Conservation (phyloP, 768 basidiomycete genomes). For the Boletus patriciae region DNA sequence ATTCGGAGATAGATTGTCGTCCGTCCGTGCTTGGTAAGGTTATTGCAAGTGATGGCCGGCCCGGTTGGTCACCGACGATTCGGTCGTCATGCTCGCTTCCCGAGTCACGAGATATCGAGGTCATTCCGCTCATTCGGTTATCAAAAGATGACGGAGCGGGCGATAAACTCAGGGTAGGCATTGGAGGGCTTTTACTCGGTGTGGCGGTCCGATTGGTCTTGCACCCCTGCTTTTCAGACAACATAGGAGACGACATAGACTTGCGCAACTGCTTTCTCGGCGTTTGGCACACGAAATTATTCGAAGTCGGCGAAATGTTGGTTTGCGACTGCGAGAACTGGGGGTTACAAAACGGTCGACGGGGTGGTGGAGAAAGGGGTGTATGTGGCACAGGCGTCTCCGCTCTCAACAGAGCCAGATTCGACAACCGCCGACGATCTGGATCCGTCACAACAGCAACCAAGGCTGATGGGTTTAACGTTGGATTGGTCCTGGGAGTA, state of each 20-base stretch:
- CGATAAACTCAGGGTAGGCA: constrained; percentile 35
- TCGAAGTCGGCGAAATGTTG: constrained; percentile 36
- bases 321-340: constrained; percentile 61
- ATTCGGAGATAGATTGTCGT: constrained; percentile 62
- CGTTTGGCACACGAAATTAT: constrained; percentile 5
- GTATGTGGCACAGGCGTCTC: constrained; percentile 66
- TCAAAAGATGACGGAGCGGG: constrained; percentile 27
- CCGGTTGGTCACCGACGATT: constrained; percentile 26
- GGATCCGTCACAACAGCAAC: constrained; percentile 22
- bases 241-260: constrained; percentile 53
- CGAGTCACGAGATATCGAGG: constrained; percentile 32
- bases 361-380: constrained; percentile 67
- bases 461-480: constrained; percentile 10
- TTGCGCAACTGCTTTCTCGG: constrained; percentile 39
- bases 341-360: constrained; percentile 41
- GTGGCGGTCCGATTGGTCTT: constrained; percentile 29
- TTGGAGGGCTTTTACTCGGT: constrained; percentile 45
- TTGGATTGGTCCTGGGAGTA: constrained; percentile 7
- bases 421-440: constrained; percentile 40
- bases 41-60: constrained; percentile 50
- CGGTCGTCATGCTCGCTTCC: constrained; percentile 43
- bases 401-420: constrained; percentile 53
- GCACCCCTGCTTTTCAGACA: constrained; percentile 45
- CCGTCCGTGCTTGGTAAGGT: constrained; percentile 43
- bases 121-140: constrained; percentile 28